Percentiles rank a stretch among this genome's conserved stretches.
These are phyloP conservation scores for Globisporangium cederbergense DNA, from an alignment of 352 stramenopile species.

Conservation along the genomic window DNA sequence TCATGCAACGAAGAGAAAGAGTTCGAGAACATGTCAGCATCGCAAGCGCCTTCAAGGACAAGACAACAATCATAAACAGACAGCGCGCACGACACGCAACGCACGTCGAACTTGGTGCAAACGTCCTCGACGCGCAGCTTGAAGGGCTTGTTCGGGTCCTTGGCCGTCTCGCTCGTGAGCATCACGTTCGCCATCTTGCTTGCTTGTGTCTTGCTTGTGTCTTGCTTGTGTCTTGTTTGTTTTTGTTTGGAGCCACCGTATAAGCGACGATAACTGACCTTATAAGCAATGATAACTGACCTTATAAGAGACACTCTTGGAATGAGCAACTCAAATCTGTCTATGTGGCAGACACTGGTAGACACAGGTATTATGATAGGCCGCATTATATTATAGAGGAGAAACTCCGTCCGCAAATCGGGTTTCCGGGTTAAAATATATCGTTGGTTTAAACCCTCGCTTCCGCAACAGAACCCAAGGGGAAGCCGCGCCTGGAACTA, in stretches of 20 bases:
- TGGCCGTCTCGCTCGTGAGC: constrained; percentile 84
- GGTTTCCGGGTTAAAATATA: too few relatives aligned
- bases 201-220: neutral
- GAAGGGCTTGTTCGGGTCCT: constrained; percentile 88
- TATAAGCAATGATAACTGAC: too few relatives aligned
- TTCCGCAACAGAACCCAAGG: neutral
- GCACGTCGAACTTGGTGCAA: constrained; percentile 79
- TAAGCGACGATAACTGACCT: too few relatives aligned
- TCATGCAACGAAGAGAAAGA: neutral
- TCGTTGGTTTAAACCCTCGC: neutral
- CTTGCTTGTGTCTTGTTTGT: constrained; percentile 4
- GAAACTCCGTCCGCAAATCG: too few relatives aligned
- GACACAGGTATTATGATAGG: too few relatives aligned
- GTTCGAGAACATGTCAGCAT: neutral
- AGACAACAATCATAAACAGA: neutral
- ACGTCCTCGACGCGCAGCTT: constrained; percentile 82
- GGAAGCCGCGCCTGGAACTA: constrained; percentile 4
- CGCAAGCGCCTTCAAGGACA: neutral
- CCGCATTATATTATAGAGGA: too few relatives aligned
- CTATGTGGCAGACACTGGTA: too few relatives aligned
- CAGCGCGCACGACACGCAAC: constrained; percentile 7
- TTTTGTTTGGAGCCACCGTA: neutral
- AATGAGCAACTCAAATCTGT: too few relatives aligned
- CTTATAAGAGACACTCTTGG: too few relatives aligned
- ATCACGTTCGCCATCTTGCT: constrained; percentile 82